These are phyloP conservation scores for Tetrapisispora nanseiensis DNA, from an alignment of 805 yeast genomes.

Conservation along the genomic window DNA sequence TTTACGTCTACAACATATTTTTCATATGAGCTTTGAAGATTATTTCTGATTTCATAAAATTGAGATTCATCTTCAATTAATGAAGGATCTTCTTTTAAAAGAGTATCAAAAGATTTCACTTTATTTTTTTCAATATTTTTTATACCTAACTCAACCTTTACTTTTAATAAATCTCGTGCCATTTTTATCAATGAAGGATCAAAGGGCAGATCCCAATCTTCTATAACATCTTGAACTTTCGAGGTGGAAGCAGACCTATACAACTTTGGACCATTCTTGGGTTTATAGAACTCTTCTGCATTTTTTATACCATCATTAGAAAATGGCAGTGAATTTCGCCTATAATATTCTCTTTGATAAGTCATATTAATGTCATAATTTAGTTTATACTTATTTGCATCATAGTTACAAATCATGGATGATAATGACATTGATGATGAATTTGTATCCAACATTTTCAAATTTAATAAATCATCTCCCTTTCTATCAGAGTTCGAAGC, in stretches of 20 bases:
- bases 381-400: slow-evolving; percentile 13
- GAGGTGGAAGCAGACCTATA: slow-evolving; percentile 21
- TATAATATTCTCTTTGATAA: slow-evolving; percentile 19
- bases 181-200: slow-evolving; percentile 24
- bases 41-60: slow-evolving; percentile 7
- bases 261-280: background rate
- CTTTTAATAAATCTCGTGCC: slow-evolving; percentile 21
- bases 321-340: slow-evolving; percentile 22
- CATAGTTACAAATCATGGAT: slow-evolving; percentile 22
- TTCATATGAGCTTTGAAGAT: slow-evolving; percentile 11
- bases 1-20: slow-evolving; percentile 12
- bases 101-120: background rate
- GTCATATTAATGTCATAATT: slow-evolving; percentile 11
- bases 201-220: slow-evolving; percentile 24
- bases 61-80: slow-evolving; percentile 4
- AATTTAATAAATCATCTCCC: background rate
- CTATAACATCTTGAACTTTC: slow-evolving; percentile 17
- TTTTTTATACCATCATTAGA: slow-evolving; percentile 2
- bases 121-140: slow-evolving; percentile 7
- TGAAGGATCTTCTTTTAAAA: background rate
- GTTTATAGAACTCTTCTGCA: background rate
- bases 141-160: slow-evolving; percentile 10
- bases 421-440: slow-evolving; percentile 17
- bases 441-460: slow-evolving; percentile 6
- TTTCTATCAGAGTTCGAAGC: background rate